Conservation (phyloP, 495 filamentous ascomycete genomes). For the Staphylotrichum longicolle region DNA sequence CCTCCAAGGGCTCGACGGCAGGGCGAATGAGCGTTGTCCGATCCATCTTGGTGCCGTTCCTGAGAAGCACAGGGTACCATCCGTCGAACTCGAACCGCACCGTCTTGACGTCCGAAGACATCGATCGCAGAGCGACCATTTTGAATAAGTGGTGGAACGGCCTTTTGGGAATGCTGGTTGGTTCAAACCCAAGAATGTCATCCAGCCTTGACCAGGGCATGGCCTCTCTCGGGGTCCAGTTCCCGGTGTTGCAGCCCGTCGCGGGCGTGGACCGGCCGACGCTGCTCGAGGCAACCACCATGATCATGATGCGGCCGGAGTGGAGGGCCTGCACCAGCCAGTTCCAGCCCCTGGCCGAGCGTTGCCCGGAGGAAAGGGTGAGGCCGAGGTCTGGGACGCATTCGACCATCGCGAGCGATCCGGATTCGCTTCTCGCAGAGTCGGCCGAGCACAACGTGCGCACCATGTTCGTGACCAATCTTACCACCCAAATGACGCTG, state of each 20-base stretch:
- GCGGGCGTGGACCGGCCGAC: conserved; percentile 59
- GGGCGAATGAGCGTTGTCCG: conserved; percentile 80
- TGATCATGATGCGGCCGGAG: conserved; percentile 89
- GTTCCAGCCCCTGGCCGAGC: conserved; percentile 57
- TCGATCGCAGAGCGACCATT: conserved; percentile 78
- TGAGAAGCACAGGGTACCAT: conserved; percentile 69
- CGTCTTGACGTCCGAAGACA: conserved; percentile 65
- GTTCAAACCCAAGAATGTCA: conserved; percentile 44
- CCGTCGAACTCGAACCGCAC: conserved; percentile 61
- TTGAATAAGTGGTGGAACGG: conserved; percentile 96
- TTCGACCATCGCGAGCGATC: conserved; percentile 57
- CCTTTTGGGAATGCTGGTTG: conserved; percentile 80
- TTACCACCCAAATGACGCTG: conserved; percentile 81
- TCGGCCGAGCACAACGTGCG: conserved; percentile 93
- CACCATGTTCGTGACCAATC: conserved; percentile 82
- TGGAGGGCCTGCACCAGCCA: conserved; percentile 75
- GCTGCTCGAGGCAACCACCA: conserved; percentile 79
- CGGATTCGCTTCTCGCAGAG: conserved; percentile 79
- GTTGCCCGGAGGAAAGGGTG: conserved; percentile 42
- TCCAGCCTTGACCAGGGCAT: conserved; percentile 40
- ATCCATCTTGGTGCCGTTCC: conserved; percentile 76
- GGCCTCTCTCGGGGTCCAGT: conserved; percentile 40
- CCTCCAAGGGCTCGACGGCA: conserved; percentile 65
- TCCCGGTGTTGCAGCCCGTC: conserved; percentile 50
- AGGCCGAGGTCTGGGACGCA: conserved; percentile 38